Conservation (phyloP, 495 filamentous ascomycete genomes). For the Pseudotulostoma volvatum region DNA sequence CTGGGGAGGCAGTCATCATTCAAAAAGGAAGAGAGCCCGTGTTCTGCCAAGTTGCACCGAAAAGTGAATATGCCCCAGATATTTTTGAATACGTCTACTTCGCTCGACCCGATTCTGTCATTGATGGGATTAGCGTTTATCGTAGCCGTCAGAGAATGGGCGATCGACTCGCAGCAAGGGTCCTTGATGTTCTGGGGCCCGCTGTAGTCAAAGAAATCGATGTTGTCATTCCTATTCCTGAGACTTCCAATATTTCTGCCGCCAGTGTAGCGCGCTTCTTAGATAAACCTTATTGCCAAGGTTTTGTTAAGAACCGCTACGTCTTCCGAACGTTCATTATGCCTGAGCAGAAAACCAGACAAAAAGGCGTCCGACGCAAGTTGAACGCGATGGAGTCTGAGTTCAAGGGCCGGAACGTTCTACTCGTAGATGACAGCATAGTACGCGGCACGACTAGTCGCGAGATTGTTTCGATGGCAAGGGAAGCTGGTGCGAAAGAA, state of each 20-base stretch:
- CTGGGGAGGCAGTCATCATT: constrained; percentile 88
- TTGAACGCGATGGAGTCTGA: constrained; percentile 76
- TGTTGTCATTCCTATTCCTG: constrained; percentile 77
- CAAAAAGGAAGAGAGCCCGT: constrained; percentile 62
- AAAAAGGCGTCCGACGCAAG: constrained; percentile 43
- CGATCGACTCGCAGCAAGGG: constrained; percentile 63
- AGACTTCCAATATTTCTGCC: constrained; percentile 75
- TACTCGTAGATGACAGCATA: constrained; percentile 85
- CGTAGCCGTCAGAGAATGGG: constrained; percentile 87
- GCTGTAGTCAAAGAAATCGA: constrained; percentile 74
- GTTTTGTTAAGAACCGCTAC: constrained; percentile 90
- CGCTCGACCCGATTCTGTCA: constrained; percentile 75
- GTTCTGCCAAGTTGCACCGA: constrained; percentile 57
- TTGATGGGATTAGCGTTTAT: constrained; percentile 87
- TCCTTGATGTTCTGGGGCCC: constrained; percentile 54
- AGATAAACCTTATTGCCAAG: constrained; percentile 67
- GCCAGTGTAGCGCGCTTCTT: constrained; percentile 61
- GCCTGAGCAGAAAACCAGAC: constrained; percentile 69
- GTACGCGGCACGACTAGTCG: constrained; percentile 81
- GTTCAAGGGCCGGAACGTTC: constrained; percentile 69
- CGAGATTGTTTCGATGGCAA: constrained; percentile 88
- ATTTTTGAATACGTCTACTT: constrained; percentile 76
- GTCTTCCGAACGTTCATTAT: constrained; percentile 95
- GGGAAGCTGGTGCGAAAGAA: constrained; percentile 77
- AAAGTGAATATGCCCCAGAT: constrained; percentile 69